A percentile compares a stretch with the other conserved stretches of the same genome.
Evolutionary conservation across 176 grass and related monocot species (phyloP).

Genomic region (Carex myosuroides): DNA sequence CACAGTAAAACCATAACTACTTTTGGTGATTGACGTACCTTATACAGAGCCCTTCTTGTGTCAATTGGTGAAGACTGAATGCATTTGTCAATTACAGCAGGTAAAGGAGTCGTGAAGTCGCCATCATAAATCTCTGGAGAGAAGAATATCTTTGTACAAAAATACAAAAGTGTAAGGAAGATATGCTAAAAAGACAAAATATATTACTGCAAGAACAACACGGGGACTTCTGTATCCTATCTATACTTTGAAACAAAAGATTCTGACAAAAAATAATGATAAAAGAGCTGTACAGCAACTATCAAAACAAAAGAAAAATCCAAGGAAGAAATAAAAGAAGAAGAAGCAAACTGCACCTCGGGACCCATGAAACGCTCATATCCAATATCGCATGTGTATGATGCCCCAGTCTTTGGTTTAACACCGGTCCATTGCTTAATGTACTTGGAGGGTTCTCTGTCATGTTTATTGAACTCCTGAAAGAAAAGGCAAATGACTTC

Average conservation of each 20-base stretch:
- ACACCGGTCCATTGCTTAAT: conserved; percentile 69
- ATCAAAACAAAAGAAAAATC: not conserved
- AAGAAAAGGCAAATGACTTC: conserved; percentile 10
- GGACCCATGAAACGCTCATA: conserved; percentile 97
- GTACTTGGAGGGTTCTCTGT: conserved; percentile 81
- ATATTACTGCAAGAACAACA: not conserved
- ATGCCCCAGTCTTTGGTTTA: conserved; percentile 78
- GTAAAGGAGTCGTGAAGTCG: conserved; percentile 69
- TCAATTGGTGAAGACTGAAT: conserved; percentile 99
- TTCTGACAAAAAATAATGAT: not conserved
- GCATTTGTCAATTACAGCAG: conserved; percentile 79
- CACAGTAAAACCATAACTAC: not conserved
- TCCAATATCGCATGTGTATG: conserved; percentile 80
- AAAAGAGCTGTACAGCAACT: not conserved
- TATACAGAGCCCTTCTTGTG: conserved; percentile 88
- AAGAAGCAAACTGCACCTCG: conserved; percentile 41
- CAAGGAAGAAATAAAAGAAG: not conserved
- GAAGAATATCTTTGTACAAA: conserved; percentile 70
- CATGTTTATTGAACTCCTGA: conserved; percentile 98
- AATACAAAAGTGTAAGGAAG: conserved; percentile 9
- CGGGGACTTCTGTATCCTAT: not conserved
- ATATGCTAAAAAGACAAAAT: not conserved
- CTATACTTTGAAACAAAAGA: not conserved
- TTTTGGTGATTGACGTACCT: conserved; percentile 44
- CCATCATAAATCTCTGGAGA: conserved; percentile 88